A percentile compares a stretch with the other conserved stretches of the same genome.
Evolutionary conservation across 495 filamentous ascomycete species (phyloP).

Genomic region (Hypoxylon fuscum): DNA sequence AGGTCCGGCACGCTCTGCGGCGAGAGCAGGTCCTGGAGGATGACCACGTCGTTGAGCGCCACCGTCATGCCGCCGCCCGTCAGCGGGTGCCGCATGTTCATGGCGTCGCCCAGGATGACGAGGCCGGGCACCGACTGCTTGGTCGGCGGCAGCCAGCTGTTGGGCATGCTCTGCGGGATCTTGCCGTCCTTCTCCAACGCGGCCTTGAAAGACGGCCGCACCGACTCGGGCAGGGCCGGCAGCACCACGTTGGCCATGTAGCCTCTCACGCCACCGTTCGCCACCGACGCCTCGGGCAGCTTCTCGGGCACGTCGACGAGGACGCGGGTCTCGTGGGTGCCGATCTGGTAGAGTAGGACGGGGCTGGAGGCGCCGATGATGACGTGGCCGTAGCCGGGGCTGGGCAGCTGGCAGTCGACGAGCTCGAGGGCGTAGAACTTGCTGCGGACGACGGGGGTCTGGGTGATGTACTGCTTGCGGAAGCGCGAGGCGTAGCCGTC

Average conservation of each 20-base stretch:
- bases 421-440: constrained; percentile 95
- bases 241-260: constrained; percentile 81
- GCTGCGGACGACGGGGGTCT: constrained; percentile 72
- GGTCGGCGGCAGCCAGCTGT: constrained; percentile 84
- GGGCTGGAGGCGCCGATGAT: constrained; percentile 81
- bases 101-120: constrained; percentile 85
- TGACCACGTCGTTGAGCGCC: constrained; percentile 84
- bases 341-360: constrained; percentile 96
- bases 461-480: constrained; percentile 78
- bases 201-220: constrained; percentile 75
- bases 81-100: constrained; percentile 96
- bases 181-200: constrained; percentile 79
- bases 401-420: constrained; percentile 81
- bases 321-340: constrained; percentile 89
- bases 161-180: constrained; percentile 84
- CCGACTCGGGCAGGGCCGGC: constrained; percentile 74
- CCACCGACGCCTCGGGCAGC: constrained; percentile 71
- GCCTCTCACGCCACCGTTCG: constrained; percentile 80
- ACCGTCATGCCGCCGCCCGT: constrained; percentile 98
- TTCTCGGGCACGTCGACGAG: constrained; percentile 90
- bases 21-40: constrained; percentile 75
- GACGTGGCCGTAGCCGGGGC: constrained; percentile 82
- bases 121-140: constrained; percentile 75
- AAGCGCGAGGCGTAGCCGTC: constrained; percentile 96
- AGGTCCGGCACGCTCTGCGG: constrained; percentile 73